phyloP scores from a whole-genome alignment of 2,329 filamentous ascomycete genomes.

The Colletotrichum eleusines region DNA sequence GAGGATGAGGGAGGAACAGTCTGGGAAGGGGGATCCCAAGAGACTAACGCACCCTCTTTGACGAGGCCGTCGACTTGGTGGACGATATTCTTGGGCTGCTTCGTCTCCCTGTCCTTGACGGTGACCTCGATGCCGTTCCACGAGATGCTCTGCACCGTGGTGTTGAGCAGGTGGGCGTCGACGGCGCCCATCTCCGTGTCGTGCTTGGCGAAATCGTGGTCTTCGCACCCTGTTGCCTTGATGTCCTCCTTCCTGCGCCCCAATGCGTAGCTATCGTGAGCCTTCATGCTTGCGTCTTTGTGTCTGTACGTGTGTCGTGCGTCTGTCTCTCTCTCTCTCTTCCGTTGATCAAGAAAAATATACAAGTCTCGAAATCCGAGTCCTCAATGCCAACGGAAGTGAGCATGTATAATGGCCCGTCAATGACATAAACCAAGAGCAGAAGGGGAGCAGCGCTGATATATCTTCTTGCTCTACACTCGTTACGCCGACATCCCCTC shows the following conservation, averaged over 20 bases:
- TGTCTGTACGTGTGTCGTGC: neutral
- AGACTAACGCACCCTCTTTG: slow-evolving; percentile 63
- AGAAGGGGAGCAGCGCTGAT: neutral
- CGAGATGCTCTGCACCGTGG: slow-evolving; percentile 71
- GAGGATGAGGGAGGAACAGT: neutral
- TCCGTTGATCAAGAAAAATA: neutral
- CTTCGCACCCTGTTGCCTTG: slow-evolving; percentile 10
- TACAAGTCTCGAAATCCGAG: neutral
- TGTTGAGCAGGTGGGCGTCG: slow-evolving; percentile 70
- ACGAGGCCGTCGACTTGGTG: slow-evolving; percentile 73
- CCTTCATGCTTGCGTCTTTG: slow-evolving; percentile 6
- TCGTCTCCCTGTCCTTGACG: slow-evolving; percentile 78
- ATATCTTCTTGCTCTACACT: neutral
- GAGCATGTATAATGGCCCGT: neutral
- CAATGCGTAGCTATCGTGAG: neutral
- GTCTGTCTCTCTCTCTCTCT: neutral
- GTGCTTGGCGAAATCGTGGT: slow-evolving; percentile 11
- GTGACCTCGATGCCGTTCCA: slow-evolving; percentile 77
- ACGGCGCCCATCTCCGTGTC: slow-evolving; percentile 48
- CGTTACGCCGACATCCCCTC: neutral
- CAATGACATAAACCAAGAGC: neutral
- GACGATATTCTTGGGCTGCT: slow-evolving; percentile 72
- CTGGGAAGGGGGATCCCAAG: neutral
- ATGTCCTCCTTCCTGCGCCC: slow-evolving; percentile 1
- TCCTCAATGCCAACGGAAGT: neutral